A percentile compares a stretch with the other conserved stretches of the same genome.
Evolutionary conservation across 2,329 filamentous ascomycete species (phyloP).

Genomic region (Fusarium mangiferae): DNA sequence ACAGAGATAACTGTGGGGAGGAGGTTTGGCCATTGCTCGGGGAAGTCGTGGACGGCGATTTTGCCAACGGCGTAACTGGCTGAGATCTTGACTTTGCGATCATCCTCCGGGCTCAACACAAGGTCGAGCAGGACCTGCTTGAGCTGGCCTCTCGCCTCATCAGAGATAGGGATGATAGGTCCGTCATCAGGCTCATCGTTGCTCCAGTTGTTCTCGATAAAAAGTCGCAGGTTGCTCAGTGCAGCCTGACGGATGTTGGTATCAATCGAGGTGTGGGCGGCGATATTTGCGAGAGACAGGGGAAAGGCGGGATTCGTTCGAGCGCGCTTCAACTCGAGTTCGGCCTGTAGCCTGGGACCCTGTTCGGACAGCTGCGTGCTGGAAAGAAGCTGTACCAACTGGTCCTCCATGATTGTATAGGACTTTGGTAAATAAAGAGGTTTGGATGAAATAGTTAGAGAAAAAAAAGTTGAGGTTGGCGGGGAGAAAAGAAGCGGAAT

Average conservation of each 20-base stretch:
- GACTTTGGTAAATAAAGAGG: constrained; percentile 19
- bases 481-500: constrained; percentile 39
- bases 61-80: constrained; percentile 87
- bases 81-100: constrained; percentile 88
- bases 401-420: constrained; percentile 79
- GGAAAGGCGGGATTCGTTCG: constrained; percentile 79
- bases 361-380: constrained; percentile 85
- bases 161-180: constrained; percentile 72
- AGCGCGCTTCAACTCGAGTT: constrained; percentile 80
- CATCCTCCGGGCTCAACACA: constrained; percentile 76
- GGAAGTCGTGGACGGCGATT: constrained; percentile 92
- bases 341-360: constrained; percentile 83
- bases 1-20: constrained; percentile 82
- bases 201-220: constrained; percentile 88
- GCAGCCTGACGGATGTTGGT: constrained; percentile 84
- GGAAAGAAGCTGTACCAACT: constrained; percentile 87
- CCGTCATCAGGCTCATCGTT: constrained; percentile 75
- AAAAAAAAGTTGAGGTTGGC: constrained; percentile 37
- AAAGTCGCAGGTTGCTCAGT: constrained; percentile 80
- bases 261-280: constrained; percentile 77
- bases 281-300: constrained; percentile 81
- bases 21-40: constrained; percentile 92
- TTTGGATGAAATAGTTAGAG: constrained; percentile 10
- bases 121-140: constrained; percentile 80
- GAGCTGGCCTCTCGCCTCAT: constrained; percentile 78